A percentile compares a stretch with the other conserved stretches of the same genome.
Evolutionary conservation across 352 stramenopile species (phyloP).

Genomic region (Plasmopara halstedii): DNA sequence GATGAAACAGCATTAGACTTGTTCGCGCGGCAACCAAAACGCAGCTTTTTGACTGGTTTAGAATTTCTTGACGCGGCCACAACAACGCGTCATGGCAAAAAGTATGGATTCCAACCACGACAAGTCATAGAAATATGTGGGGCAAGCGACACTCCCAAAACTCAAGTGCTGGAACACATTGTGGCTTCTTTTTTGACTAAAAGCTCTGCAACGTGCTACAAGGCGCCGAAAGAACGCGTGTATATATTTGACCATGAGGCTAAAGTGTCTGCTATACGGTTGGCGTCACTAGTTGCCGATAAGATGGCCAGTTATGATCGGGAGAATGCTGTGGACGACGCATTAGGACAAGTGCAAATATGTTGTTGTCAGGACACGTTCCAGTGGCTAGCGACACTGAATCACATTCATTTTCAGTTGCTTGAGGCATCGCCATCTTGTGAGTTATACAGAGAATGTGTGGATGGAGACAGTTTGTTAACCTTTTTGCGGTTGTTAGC

Average conservation of each 20-base stretch:
- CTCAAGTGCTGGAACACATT: constrained; percentile 46
- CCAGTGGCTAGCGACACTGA: constrained; percentile 68
- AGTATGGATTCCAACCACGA: constrained; percentile 38
- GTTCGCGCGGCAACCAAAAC: constrained; percentile 44
- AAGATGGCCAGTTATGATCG: constrained; percentile 6
- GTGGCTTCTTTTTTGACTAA: constrained; percentile 51
- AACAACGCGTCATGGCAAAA: constrained; percentile 5
- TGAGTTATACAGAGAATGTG: constrained; percentile 14
- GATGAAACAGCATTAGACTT: constrained; percentile 72
- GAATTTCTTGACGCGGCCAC: constrained; percentile 45
- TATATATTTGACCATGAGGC: constrained; percentile 65
- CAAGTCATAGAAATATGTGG: constrained; percentile 59
- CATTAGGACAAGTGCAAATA: constrained; percentile 28
- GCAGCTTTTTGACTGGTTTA: constrained; percentile 48
- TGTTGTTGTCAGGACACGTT: constrained; percentile 59
- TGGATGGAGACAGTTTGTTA: background rate
- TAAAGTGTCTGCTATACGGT: constrained; percentile 18
- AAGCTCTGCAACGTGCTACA: constrained; percentile 11
- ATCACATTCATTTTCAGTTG: constrained; percentile 60
- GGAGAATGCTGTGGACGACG: constrained; percentile 13
- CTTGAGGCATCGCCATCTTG: constrained; percentile 35
- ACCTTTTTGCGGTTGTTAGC: constrained; percentile 18
- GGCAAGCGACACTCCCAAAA: constrained; percentile 26
- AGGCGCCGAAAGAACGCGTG: constrained; percentile 31
- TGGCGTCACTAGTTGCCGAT: constrained; percentile 5